Conservation (phyloP, 2,329 filamentous ascomycete genomes). For the Metarhizium sp. region DNA sequence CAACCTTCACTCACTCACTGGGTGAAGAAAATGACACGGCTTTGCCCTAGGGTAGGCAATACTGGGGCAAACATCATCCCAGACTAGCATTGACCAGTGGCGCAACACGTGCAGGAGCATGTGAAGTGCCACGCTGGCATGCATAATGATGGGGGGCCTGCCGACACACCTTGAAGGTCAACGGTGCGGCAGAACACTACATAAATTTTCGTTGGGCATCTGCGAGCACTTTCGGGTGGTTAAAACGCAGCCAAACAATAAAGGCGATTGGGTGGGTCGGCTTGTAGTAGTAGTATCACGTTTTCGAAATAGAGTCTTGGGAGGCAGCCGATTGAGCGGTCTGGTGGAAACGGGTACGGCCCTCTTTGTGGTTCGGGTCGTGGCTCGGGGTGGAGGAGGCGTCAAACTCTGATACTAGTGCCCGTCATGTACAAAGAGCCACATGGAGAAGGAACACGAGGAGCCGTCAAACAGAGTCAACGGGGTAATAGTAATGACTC, state of each 20-base stretch:
- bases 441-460: not conserved
- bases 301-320: not conserved
- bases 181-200: not conserved
- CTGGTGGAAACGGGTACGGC: not conserved
- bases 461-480: too few species aligned
- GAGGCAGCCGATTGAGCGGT: not conserved
- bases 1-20: too few species aligned
- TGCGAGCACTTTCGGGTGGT: not conserved
- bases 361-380: not conserved
- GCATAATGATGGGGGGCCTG: not conserved
- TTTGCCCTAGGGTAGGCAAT: not conserved
- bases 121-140: slow-evolving; percentile 4
- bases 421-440: not conserved
- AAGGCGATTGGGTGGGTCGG: too few species aligned
- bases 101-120: not conserved
- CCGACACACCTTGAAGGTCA: not conserved
- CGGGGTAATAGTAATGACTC: too few species aligned
- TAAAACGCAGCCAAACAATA: not conserved
- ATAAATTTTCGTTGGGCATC: not conserved
- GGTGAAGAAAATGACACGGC: too few species aligned
- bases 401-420: slow-evolving; percentile 4
- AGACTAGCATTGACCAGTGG: not conserved
- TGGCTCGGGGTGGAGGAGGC: slow-evolving; percentile 2
- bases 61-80: not conserved
- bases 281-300: too few species aligned